phyloP scores from a whole-genome alignment of 116 monocot species.

The Trichopus zeylanicus region DNA sequence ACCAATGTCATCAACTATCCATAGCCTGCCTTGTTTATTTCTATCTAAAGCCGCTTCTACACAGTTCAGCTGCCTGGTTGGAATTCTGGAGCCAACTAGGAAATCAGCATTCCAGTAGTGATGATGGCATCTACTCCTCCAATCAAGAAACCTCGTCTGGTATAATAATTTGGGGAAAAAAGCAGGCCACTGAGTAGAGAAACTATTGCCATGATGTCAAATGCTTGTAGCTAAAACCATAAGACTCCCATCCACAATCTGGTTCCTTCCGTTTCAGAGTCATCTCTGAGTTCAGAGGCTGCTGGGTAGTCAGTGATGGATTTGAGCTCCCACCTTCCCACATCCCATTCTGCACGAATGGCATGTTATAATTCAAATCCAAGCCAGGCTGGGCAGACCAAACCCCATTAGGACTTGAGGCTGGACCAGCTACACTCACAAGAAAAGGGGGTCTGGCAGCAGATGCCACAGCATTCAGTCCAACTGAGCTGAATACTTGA shows the following conservation, averaged over 20 bases:
- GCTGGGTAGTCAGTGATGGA: too few species aligned
- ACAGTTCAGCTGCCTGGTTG: too few species aligned
- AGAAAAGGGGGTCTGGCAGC: constrained; percentile 27
- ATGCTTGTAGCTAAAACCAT: too few species aligned
- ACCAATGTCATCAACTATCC: too few species aligned
- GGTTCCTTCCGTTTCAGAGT: constrained; percentile 61
- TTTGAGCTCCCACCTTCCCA: constrained; percentile 9
- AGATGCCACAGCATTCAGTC: constrained; percentile 9
- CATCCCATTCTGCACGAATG: constrained; percentile 12
- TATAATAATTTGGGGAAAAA: not conserved
- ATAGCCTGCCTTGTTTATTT: too few species aligned
- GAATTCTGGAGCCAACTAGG: too few species aligned
- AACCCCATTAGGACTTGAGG: constrained; percentile 11
- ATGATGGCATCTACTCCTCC: too few species aligned
- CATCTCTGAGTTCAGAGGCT: constrained; percentile 29
- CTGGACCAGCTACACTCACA: constrained; percentile 12
- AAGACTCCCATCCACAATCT: constrained; percentile 45
- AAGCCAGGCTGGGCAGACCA: constrained; percentile 6
- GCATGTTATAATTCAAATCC: constrained; percentile 24
- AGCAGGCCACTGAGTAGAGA: not conserved
- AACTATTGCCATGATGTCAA: not conserved
- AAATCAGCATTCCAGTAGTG: too few species aligned
- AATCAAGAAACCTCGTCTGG: too few species aligned
- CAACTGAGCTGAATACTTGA: constrained; percentile 32
- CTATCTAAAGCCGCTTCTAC: too few species aligned